These are phyloP conservation scores for Juncus inflexus DNA, from an alignment of 176 grass and related monocot genomes.

Conservation along the genomic window DNA sequence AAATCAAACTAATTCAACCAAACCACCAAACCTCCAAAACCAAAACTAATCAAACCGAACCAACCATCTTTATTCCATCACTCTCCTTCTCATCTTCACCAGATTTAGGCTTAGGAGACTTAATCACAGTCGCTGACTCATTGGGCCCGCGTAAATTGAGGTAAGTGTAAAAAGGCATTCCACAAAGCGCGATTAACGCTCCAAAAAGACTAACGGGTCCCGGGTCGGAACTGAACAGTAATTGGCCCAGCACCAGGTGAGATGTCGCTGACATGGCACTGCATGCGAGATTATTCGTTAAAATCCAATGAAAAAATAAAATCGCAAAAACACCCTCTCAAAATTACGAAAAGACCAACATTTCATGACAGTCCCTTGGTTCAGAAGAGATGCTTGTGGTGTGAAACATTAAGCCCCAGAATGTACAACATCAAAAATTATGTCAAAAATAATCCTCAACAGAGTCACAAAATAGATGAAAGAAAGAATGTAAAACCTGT, in stretches of 20 bases:
- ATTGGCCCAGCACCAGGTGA: slow-evolving; percentile 89
- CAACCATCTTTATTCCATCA: slow-evolving; percentile 28
- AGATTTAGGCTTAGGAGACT: slow-evolving; percentile 47
- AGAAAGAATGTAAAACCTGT: too few species aligned
- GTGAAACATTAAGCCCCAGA: too few species aligned
- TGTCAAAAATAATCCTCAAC: too few species aligned
- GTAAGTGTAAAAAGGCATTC: slow-evolving; percentile 92
- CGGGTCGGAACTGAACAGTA: slow-evolving; percentile 83
- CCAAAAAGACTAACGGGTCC: slow-evolving; percentile 62
- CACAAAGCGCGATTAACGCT: slow-evolving; percentile 60
- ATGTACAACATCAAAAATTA: too few species aligned
- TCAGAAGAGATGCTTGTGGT: too few species aligned
- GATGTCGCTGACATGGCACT: slow-evolving; percentile 85
- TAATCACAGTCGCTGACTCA: slow-evolving; percentile 22
- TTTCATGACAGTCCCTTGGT: too few species aligned
- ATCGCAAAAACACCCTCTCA: too few species aligned
- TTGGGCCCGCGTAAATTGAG: slow-evolving; percentile 40
- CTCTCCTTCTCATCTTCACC: slow-evolving; percentile 36
- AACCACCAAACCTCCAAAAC: neutral
- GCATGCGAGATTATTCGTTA: slow-evolving; percentile 25
- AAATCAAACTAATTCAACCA: slow-evolving; percentile 7
- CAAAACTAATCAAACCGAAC: slow-evolving; percentile 43
- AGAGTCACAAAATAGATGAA: too few species aligned
- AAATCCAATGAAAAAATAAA: too few species aligned
- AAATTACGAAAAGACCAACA: too few species aligned